Percentiles rank a stretch among this genome's conserved stretches.
phyloP scores from a whole-genome alignment of 1,284 basidiomycete genomes.

The Kalmanozyma brasiliensis region DNA sequence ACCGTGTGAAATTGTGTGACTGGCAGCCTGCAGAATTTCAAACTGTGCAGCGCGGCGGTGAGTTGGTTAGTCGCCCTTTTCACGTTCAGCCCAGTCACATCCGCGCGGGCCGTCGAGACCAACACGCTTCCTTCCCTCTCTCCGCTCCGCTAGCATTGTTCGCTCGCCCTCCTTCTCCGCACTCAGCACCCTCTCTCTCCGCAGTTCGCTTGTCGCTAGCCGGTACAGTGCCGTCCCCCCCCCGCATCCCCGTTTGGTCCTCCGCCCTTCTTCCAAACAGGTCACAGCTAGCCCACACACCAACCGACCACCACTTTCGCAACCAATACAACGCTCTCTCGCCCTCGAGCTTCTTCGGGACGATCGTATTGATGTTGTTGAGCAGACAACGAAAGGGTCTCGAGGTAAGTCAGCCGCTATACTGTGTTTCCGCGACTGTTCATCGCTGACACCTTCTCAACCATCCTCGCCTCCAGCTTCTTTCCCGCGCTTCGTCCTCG shows the following conservation, averaged over 20 bases:
- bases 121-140: constrained; percentile 1
- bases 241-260: background rate
- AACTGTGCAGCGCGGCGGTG: too few species aligned
- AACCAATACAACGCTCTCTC: constrained; percentile 9
- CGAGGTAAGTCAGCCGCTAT: constrained; percentile 18
- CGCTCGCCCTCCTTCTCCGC: background rate
- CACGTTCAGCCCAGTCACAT: too few species aligned
- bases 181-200: background rate
- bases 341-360: constrained; percentile 29
- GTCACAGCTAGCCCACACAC: too few species aligned
- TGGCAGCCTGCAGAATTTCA: too few species aligned
- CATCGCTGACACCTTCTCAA: constrained; percentile 2
- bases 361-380: constrained; percentile 44
- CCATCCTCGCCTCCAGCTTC: constrained; percentile 18
- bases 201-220: too few species aligned
- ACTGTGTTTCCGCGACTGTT: too few species aligned
- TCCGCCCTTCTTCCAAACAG: constrained; percentile 1
- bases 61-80: too few species aligned
- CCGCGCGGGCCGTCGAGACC: too few species aligned
- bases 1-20: background rate
- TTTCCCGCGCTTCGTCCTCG: constrained; percentile 23
- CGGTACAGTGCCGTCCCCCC: constrained; percentile 27
- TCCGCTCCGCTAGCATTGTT: background rate
- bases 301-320: constrained; percentile 3
- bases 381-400: constrained; percentile 45